Base-by-base conservation (phyloP, 352 stramenopile species). In the Phytophthora sojae region DNA sequence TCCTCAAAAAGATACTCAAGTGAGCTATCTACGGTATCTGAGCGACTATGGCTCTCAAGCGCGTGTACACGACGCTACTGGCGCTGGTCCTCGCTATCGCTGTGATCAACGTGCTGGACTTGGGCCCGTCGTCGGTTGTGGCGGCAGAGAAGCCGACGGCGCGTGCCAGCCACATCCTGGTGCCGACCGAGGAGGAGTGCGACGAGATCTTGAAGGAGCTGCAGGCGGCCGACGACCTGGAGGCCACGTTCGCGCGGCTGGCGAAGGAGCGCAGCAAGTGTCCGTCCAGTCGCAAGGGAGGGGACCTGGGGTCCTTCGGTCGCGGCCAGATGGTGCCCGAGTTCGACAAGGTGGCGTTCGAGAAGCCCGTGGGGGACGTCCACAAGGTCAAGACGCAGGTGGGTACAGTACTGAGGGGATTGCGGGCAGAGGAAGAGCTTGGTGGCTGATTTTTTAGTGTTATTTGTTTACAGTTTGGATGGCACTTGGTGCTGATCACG, bases 361-460 rank as follows among this genome's bases (percentile, higher is more conserved):
- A 95, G 52, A 77, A 85, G 55, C 57, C 71, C 14, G 78, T 91
- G 47, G 81, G 83, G 53, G 72, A 82, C 7, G 83, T 93, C 42
- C 83, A 93, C 81, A 95, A 93, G 72, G 84, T 95, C 50, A 71
- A 82, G 66, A 93, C 87, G 25, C 82, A 92, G 82, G 85, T 89
- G 72, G 6, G 17, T 25, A 21, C 50, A 15, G 12, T 7, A 65
- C 39, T 37, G 5, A 54, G 14, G n/a, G 26, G 26, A 30, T 30
- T 30, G 26, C 6, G 26, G 2, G 26, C 26, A 54, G 44, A 21
- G 37, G 55, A 19, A 0, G 45, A 44, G 14, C 2, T 29, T 44
- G 14, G 29, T 30, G 60, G 65, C 26, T 80, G 35, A 68, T 67
- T 21, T 35, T 64, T 29, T n/a, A 4, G n/a, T 26, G 44, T 45